A percentile compares a stretch with the other conserved stretches of the same genome.
Conservation (phyloP, 352 stramenopile species). For the Phytophthora palmivora region DNA sequence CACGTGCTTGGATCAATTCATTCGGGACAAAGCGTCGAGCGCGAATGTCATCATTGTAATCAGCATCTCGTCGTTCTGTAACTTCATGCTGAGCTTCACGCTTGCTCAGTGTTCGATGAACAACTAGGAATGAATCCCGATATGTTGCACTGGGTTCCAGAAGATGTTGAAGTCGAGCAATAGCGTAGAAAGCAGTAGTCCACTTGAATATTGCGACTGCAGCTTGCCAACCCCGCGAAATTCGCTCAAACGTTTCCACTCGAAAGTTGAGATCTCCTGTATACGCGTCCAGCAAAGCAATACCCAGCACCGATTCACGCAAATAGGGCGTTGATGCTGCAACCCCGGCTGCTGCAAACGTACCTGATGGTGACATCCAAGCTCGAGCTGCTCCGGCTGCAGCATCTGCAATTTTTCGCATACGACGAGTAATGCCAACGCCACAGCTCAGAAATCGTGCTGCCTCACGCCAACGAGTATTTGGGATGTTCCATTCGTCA, state of each 20-base stretch:
- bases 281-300: slow-evolving; percentile 55
- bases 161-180: slow-evolving; percentile 60
- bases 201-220: slow-evolving; percentile 66
- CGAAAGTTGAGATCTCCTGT: slow-evolving; percentile 56
- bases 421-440: slow-evolving; percentile 50
- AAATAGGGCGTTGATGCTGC: slow-evolving; percentile 41
- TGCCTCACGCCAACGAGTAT: slow-evolving; percentile 68
- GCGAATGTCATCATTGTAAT: slow-evolving; percentile 45
- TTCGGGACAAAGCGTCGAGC: slow-evolving; percentile 70
- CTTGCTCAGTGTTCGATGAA: slow-evolving; percentile 39
- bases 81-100: slow-evolving; percentile 56
- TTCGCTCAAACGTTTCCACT: slow-evolving; percentile 49
- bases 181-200: slow-evolving; percentile 51
- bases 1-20: slow-evolving; percentile 44
- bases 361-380: slow-evolving; percentile 7
- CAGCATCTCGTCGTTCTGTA: slow-evolving; percentile 42
- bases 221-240: slow-evolving; percentile 57
- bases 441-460: slow-evolving; percentile 61
- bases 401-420: slow-evolving; percentile 60
- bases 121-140: slow-evolving; percentile 40
- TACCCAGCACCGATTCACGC: slow-evolving; percentile 43
- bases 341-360: slow-evolving; percentile 24
- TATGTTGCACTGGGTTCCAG: slow-evolving; percentile 18
- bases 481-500: slow-evolving; percentile 57
- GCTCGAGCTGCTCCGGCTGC: slow-evolving; percentile 39